phyloP scores from a whole-genome alignment of 495 filamentous ascomycete species.

The Aspergillus mulundensis region DNA sequence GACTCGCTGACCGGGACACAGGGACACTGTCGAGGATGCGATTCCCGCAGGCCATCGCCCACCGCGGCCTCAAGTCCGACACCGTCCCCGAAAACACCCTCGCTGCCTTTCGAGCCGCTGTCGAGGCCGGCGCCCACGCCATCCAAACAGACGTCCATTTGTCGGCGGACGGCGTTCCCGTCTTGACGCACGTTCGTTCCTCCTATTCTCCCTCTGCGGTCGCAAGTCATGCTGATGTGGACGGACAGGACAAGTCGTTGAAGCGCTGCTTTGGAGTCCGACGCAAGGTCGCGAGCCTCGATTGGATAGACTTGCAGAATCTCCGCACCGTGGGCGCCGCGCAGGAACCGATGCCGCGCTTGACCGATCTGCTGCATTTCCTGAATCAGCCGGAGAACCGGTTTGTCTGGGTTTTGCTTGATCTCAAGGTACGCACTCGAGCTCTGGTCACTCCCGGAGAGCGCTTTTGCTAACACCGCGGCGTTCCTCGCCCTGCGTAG shows the following conservation, averaged over 20 bases:
- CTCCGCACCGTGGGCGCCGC: conserved; percentile 65
- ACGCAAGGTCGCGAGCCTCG: conserved; percentile 66
- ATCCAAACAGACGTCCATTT: conserved; percentile 87
- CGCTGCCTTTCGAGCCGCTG: conserved; percentile 67
- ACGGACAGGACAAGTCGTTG: conserved; percentile 62
- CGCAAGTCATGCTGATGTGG: no score
- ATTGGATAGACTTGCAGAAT: conserved; percentile 66
- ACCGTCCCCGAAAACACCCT: conserved; percentile 84
- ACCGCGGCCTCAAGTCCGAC: conserved; percentile 72
- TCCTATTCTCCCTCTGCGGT: not conserved
- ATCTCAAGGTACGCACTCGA: conserved; percentile 68
- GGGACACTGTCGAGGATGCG: no score
- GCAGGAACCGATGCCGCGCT: conserved; percentile 64
- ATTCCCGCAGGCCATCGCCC: conserved; percentile 72
- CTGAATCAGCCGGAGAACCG: conserved; percentile 56
- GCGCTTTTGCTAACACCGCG: no score
- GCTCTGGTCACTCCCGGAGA: no score
- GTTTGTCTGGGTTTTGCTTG: conserved; percentile 75
- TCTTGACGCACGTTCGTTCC: conserved; percentile 72
- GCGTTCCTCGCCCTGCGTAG: no score
- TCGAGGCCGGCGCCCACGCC: conserved; percentile 69
- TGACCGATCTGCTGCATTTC: conserved; percentile 72
- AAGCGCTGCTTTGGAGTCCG: conserved; percentile 74
- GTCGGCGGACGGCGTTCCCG: conserved; percentile 76
- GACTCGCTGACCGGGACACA: no score